Evolutionary conservation across 805 yeast species (phyloP).

Genomic region (Saccharomycopsis capsularis): DNA sequence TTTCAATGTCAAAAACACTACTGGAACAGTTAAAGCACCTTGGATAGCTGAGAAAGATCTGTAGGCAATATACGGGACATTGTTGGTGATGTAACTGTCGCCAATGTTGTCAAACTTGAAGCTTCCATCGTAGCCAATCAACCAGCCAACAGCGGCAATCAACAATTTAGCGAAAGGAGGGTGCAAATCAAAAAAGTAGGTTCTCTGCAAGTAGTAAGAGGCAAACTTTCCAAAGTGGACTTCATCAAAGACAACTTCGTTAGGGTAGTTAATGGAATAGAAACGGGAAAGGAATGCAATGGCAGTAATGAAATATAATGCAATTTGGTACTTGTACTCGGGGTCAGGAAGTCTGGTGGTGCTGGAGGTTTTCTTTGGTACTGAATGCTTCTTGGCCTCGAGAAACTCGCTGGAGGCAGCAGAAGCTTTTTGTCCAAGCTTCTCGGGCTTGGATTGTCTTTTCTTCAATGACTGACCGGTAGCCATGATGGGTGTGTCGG

Average conservation of each 20-base stretch:
- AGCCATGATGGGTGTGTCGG: no score
- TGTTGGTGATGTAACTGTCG: conserved; percentile 64
- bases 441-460: neutral
- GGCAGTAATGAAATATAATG: conserved; percentile 53
- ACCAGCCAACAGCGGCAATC: conserved; percentile 84
- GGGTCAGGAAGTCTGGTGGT: conserved; percentile 24
- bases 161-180: conserved; percentile 96
- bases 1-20: conserved; percentile 78
- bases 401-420: neutral
- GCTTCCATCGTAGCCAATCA: conserved; percentile 85
- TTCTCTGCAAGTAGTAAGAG: conserved; percentile 21
- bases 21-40: conserved; percentile 76
- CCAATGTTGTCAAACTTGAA: conserved; percentile 92
- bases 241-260: conserved; percentile 79
- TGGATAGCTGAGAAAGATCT: conserved; percentile 74
- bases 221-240: conserved; percentile 62
- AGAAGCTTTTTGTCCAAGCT: neutral
- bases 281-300: conserved; percentile 64
- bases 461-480: neutral
- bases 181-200: conserved; percentile 93
- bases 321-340: conserved; percentile 35
- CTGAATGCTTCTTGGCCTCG: neutral
- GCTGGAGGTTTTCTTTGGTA: neutral
- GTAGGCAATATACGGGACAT: conserved; percentile 81
- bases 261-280: conserved; percentile 54